phyloP scores from a whole-genome alignment of 495 filamentous ascomycete genomes.

The Talaromyces trachyspermus region DNA sequence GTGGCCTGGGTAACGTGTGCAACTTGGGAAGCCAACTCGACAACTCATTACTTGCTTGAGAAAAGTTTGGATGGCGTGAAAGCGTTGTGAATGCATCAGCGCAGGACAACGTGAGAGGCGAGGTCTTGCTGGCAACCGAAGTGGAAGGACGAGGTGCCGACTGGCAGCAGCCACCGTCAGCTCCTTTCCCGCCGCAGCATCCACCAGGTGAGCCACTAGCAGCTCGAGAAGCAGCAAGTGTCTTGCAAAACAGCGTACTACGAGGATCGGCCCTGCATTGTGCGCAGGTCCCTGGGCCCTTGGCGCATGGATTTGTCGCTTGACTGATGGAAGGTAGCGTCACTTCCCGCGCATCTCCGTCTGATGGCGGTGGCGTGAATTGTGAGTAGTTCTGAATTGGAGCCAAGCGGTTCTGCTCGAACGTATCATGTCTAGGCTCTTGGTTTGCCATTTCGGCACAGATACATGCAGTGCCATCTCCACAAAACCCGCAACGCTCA shows the following conservation, averaged over 20 bases:
- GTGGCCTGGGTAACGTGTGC: constrained; percentile 46
- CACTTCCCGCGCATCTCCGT: constrained; percentile 50
- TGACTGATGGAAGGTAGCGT: constrained; percentile 34
- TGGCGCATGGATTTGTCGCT: constrained; percentile 50
- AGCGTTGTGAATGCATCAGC: constrained; percentile 79
- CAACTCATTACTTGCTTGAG: constrained; percentile 66
- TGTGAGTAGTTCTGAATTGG: constrained; percentile 42
- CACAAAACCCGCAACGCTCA: constrained; percentile 83
- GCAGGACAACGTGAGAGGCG: constrained; percentile 47
- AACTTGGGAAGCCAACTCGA: constrained; percentile 69
- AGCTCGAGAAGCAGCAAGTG: constrained; percentile 58
- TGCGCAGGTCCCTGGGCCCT: constrained; percentile 71
- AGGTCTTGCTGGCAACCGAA: constrained; percentile 11
- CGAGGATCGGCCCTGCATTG: constrained; percentile 72
- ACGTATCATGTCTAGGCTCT: constrained; percentile 25
- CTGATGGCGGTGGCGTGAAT: constrained; percentile 64
- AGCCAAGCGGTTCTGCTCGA: constrained; percentile 40
- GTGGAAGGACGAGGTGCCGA: constrained; percentile 16
- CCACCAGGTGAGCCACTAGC: constrained; percentile 38
- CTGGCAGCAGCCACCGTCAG: constrained; percentile 47
- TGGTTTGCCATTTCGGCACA: constrained; percentile 66
- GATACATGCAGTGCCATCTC: constrained; percentile 75
- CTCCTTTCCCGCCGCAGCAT: constrained; percentile 39
- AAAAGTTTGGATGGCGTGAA: constrained; percentile 71
- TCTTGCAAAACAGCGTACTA: constrained; percentile 80